Base-by-base conservation (phyloP, 2,329 filamentous ascomycete genomes). In the Exophiala bonariae region DNA sequence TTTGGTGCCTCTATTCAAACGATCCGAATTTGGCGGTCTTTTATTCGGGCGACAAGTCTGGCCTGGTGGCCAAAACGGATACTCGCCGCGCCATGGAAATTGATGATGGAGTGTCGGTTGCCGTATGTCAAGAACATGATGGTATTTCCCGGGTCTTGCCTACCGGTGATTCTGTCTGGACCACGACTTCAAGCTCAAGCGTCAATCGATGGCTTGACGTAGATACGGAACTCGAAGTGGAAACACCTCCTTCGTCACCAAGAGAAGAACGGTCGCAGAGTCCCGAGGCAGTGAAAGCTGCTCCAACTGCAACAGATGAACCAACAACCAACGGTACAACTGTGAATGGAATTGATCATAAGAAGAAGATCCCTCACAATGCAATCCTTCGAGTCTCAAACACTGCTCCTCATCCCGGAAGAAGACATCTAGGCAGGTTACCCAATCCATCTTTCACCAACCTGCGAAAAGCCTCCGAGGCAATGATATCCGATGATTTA, bases 1-100 rank as follows among this genome's bases (percentile, higher is more conserved):
- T 99, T 17, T 99, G 93, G 93, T 95, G 89, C 1, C 76, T 99
- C 17, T 95, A 87, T 68, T 96, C 93, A 0, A 85, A 92, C 44
- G 83, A 95, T 59, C 90, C 91, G 1, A 80, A 86, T 49, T 78
- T 99, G 3, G 85, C 86, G 8, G 81, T 96, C 22, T 97, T 99
- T 68, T 97, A 97, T 72, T 97, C 92, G 46, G 88, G 86, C 59
- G 93, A 99, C 68, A 85, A 92, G 41, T 91, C 89, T 1, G 93
- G 93, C 2, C 71, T 96, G 52, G 85, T 99, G n/a, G 92, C 90
- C 44, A 99, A 97, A 75, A 97, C 92, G 1, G 93, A 99, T 65
- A 86, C 92, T 19, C 81, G 91, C 55, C 82, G 83, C 47, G 77
- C 84, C 20, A 77, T 80, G 16, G 86, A 90, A 55, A 79, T 92